A percentile compares a stretch with the other conserved stretches of the same genome.
Conservation (phyloP, 768 basidiomycete genomes). For the Termitomyces bulborhizus region DNA sequence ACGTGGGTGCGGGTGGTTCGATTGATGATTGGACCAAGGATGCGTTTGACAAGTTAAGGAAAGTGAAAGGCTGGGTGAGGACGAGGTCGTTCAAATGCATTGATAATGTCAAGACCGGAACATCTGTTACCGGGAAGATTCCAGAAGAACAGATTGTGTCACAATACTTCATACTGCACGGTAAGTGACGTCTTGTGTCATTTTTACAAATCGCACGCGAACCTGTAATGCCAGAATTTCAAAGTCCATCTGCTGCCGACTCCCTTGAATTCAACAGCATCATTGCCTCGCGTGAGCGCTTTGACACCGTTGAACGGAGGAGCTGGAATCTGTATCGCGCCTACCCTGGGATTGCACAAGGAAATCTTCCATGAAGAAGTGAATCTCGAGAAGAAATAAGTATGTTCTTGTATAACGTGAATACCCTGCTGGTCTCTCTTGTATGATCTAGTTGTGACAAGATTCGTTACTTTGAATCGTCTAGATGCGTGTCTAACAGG, state of each 20-base stretch:
- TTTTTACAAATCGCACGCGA: not conserved
- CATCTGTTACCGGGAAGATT: conserved; percentile 16
- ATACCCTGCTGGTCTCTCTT: not conserved
- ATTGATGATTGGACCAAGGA: conserved; percentile 20
- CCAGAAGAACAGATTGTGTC: conserved; percentile 27
- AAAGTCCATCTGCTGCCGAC: conserved; percentile 10
- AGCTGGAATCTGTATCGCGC: conserved; percentile 41
- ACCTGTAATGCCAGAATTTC: conserved; percentile 13
- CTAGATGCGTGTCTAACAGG: not conserved
- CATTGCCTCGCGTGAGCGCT: conserved; percentile 10
- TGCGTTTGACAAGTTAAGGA: conserved; percentile 12
- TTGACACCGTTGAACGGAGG: conserved; percentile 21
- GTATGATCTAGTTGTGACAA: not conserved
- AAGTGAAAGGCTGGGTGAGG: conserved; percentile 30
- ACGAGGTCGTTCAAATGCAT: conserved; percentile 32
- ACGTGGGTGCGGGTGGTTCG: conserved; percentile 8
- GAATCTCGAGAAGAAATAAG: not conserved
- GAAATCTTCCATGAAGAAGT: conserved; percentile 17
- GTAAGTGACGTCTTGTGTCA: conserved; percentile 16
- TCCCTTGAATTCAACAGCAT: conserved; percentile 11
- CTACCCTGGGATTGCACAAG: conserved; percentile 40
- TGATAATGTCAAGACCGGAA: conserved; percentile 33
- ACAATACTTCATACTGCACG: conserved; percentile 35
- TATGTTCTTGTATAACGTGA: not conserved
- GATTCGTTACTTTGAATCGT: not conserved